Base-by-base conservation (phyloP, 208 protist species). In the Acanthamoeba divionensis region DNA sequence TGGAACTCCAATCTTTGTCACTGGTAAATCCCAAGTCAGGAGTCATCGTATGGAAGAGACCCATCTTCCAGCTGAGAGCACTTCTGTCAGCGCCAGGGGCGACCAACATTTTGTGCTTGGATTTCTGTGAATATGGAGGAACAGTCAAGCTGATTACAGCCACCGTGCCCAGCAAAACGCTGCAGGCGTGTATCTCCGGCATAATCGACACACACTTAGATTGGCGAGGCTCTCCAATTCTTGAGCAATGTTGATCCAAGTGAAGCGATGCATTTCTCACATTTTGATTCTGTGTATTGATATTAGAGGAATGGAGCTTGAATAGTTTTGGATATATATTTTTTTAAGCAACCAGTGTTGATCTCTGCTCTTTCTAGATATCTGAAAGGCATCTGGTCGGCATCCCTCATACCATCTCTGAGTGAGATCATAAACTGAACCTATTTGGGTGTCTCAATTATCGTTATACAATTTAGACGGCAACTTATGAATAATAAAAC, bases 121-220 rank as follows among this genome's bases (percentile, higher is more conserved):
- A 83, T 36, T 83, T 83, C 73, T 54, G 26, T 38, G 48, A 83
- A 57, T 83, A 57, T 10, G 73, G 73, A 18, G 73, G 73, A 2
- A 41, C 50, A 3, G 31, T 36, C 21, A 83, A 83, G 73, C 44
- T 83, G 26, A n/a, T n/a, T n/a, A n/a, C n/a, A n/a, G n/a, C n/a
- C n/a, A 83, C 21, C 73, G 73, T 57, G 26, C 24, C 50, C 4
- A 9, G 8, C 44, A 83, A 83, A 54, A 83, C 73, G n/a, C 57
- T 83, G 33, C 73, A 83, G 21, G 33, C n/a, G 24, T 41, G n/a
- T 36, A 2, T 83, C 21, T 7, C 44, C 2, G 48, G 48, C 48
- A 21, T 83, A 29, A 12, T 83, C 4, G 48, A 29, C 29, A 83
- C 73, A 0, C 73, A 83, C 29, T 15, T 83, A 18, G 73, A 38